Evolutionary conservation across 2,329 filamentous ascomycete species (phyloP).

Genomic region (Stylonectria norvegica): DNA sequence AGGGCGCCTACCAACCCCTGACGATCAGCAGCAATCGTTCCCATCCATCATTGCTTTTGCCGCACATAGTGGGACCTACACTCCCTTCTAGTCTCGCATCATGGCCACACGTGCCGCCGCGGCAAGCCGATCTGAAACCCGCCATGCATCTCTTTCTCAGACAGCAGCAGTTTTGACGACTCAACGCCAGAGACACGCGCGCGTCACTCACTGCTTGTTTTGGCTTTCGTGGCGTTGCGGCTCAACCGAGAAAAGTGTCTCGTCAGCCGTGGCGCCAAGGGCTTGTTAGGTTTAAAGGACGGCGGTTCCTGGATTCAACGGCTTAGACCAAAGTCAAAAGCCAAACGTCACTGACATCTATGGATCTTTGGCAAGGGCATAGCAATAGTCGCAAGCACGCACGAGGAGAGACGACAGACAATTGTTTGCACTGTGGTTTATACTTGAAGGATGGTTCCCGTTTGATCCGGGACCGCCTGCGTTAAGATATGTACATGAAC

Average conservation of each 20-base stretch:
- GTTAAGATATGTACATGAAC: background rate
- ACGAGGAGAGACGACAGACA: no score
- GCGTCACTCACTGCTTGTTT: no score
- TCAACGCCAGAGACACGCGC: no score
- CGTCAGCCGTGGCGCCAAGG: no score
- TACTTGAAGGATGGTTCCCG: background rate
- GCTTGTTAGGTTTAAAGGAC: background rate
- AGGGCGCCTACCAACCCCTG: no score
- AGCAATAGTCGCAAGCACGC: background rate
- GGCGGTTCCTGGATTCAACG: background rate
- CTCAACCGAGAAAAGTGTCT: background rate
- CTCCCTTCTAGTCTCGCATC: no score
- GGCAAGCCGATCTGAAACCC: no score
- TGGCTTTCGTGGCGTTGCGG: background rate
- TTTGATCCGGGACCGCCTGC: background rate
- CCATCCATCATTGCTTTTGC: background rate
- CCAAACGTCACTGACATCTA: background rate
- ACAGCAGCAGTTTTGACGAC: no score
- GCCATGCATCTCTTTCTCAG: no score
- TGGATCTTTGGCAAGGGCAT: background rate
- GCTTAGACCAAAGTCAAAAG: background rate
- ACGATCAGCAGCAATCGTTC: no score
- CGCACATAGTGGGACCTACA: background rate
- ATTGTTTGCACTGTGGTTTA: no score
- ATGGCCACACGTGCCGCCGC: no score